These are phyloP conservation scores for Daldinia bambusicola DNA, from an alignment of 495 filamentous ascomycete genomes.

Conservation along the genomic window DNA sequence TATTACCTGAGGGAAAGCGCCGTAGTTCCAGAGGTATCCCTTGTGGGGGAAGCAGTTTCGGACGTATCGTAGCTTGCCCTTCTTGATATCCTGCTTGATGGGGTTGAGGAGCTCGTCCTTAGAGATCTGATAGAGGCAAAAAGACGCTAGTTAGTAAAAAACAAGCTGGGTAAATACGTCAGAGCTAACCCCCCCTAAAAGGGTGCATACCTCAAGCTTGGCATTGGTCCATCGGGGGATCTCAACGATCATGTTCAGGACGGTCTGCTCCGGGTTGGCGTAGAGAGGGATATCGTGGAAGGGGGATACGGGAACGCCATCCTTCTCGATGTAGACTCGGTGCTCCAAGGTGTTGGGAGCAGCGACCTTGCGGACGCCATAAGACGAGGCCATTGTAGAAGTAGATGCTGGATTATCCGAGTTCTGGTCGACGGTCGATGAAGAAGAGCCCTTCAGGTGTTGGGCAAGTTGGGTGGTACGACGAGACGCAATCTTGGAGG, in stretches of 20 bases:
- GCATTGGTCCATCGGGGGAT: conserved; percentile 99
- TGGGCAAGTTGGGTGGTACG: conserved; percentile 67
- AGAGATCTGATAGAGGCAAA: conserved; percentile 73
- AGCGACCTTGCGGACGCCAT: conserved; percentile 84
- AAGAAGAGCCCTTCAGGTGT: conserved; percentile 60
- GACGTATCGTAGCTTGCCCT: conserved; percentile 94
- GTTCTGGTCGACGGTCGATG: conserved; percentile 35
- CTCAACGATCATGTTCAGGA: conserved; percentile 99
- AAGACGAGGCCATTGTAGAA: conserved; percentile 66
- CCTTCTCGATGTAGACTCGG: conserved; percentile 96
- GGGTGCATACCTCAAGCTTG: conserved; percentile 86
- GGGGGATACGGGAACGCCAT: conserved; percentile 90
- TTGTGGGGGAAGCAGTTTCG: conserved; percentile 99
- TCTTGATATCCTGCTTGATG: conserved; percentile 93
- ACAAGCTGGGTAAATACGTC: conserved; percentile 12
- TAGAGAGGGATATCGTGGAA: conserved; percentile 99
- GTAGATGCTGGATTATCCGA: conserved; percentile 49
- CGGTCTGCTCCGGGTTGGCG: conserved; percentile 89
- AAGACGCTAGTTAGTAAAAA: conserved; percentile 21
- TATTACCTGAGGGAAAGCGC: conserved; percentile 93
- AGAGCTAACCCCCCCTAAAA: conserved; percentile 8
- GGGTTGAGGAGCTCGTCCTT: conserved; percentile 97
- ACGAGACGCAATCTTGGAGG: conserved; percentile 53
- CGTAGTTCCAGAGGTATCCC: conserved; percentile 99
- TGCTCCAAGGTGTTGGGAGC: conserved; percentile 94